Base-by-base conservation (phyloP, 129 eudicot genomes). In the Helichrysum umbraculigerum region DNA sequence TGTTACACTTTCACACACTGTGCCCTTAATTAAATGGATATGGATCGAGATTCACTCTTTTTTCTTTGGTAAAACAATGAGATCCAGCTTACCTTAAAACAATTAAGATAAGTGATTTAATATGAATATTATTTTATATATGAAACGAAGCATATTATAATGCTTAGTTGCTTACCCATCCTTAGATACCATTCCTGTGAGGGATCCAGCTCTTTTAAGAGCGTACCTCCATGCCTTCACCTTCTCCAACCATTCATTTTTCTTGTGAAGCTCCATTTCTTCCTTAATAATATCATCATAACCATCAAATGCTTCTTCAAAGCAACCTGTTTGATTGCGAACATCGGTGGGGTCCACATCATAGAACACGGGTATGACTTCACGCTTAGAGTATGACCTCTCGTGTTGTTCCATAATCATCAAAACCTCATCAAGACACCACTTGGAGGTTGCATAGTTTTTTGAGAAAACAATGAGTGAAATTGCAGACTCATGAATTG, bases 291-390 rank as follows among this genome's bases (percentile, higher is more conserved):
- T 14, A 50, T 54, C 5, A 25, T 80, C 79, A 57, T 80, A 73
- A n/a, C 6, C 11, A 11, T 12, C 0, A 66, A 80, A 80, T 65
- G 83, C 62, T 2, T 80, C 70, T 41, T 80, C 25, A 58, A 80
- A 25, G 50, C 75, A 37, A 62, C 69, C 75, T 0, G 21, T 80
- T 66, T 80, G 83, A 30, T 73, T 56, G 7, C 75, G 72, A 19
- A 80, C 79, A 63, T 73, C 74, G 15, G 75, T 64, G 4, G 79
- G 75, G 28, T 80, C 83, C n/a, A 80, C 54, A 3, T 73, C 32
- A 4, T 66, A 80, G 63, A 80, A 80, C 30, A 79, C 68, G 0
- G 74, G 78, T 25, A 79, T 20, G 3, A 79, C 67, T 54, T 70
- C 30, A 63, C 50, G 78, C 64, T 68, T 64, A 11, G 54, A 22